phyloP scores from a whole-genome alignment of 306 rosid genomes.

The Medicago arabica region DNA sequence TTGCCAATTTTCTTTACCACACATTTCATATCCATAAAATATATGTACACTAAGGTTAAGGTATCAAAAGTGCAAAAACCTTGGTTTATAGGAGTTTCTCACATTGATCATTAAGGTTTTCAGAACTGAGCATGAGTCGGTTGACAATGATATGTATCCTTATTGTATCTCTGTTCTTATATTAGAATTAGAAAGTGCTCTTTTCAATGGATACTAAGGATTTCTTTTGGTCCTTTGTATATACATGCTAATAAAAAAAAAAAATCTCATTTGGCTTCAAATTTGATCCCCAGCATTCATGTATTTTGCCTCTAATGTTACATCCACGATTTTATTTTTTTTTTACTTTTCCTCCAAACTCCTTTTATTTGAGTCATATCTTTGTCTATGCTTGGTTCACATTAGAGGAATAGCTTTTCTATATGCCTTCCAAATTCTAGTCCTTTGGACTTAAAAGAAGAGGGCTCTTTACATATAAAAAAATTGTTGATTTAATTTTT shows the following conservation, averaged over 20 bases:
- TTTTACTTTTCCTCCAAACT: not conserved
- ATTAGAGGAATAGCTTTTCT: not conserved
- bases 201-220: constrained; percentile 37
- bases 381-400: not conserved
- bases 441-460: not conserved
- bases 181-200: constrained; percentile 14
- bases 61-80: constrained; percentile 43
- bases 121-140: constrained; percentile 33
- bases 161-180: constrained; percentile 31
- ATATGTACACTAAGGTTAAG: constrained; percentile 22
- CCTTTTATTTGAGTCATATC: not conserved
- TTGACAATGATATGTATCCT: constrained; percentile 43
- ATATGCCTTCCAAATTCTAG: not conserved
- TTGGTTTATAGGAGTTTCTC: constrained; percentile 42
- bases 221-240: constrained; percentile 49
- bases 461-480: too few relatives aligned
- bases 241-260: constrained; percentile 49
- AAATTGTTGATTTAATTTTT: too few relatives aligned
- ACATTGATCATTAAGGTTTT: constrained; percentile 41
- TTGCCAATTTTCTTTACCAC: constrained; percentile 29
- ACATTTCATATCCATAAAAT: constrained; percentile 26
- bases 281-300: constrained; percentile 38
- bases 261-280: constrained; percentile 32
- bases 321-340: not conserved
- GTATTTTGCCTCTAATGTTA: too few relatives aligned